Base-by-base conservation (phyloP, 1,139 yeast genomes). In the Magnusiomyces paraingens region DNA sequence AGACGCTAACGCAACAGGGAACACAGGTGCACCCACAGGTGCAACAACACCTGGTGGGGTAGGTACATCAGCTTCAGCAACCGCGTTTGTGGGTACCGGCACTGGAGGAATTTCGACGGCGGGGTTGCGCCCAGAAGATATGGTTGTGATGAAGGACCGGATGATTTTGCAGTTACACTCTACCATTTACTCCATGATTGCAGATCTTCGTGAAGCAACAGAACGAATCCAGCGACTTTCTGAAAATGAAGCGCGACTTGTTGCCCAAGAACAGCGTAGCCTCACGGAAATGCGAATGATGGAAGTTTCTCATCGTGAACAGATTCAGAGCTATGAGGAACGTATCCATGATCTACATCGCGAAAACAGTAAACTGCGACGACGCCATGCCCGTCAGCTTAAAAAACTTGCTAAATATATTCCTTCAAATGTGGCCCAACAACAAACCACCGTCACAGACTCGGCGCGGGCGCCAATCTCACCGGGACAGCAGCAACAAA, bases 281-380 rank as follows among this genome's bases (percentile, higher is more conserved):
- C 21, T 39, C 18, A 39, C 38, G n/a, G 50, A 47, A 21, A 20
- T 47, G 11, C 18, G 50, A 18, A 46, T 32, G 17, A 38, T 36
- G 50, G 50, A 47, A n/a, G 50, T 47, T 3, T 14, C 29, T 10
- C 50, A 47, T 20, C n/a, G 50, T 3, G 50, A 47, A 15, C 50
- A 32, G 43, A 20, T 38, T 4, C 43, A 47, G n/a, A 17, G n/a
- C 12, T 47, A 47, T 20, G 39, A 47, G 35, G 35, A 12, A 3
- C 17, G 29, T 15, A 21, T 47, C 36, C 18, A 32, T 12, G 38
- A 18, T 2, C n/a, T 47, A 20, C 36, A 47, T n/a, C 20, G 17
- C 12, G 21, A n/a, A 21, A 47, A 20, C 3, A 32, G 50, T 14
- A 38, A 18, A 32, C 8, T 47, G n/a, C 14, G 20, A 12, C 20